A percentile compares a stretch with the other conserved stretches of the same genome.
Conservation (phyloP, 495 filamentous ascomycete genomes). For the Aspergillus avenaceus region DNA sequence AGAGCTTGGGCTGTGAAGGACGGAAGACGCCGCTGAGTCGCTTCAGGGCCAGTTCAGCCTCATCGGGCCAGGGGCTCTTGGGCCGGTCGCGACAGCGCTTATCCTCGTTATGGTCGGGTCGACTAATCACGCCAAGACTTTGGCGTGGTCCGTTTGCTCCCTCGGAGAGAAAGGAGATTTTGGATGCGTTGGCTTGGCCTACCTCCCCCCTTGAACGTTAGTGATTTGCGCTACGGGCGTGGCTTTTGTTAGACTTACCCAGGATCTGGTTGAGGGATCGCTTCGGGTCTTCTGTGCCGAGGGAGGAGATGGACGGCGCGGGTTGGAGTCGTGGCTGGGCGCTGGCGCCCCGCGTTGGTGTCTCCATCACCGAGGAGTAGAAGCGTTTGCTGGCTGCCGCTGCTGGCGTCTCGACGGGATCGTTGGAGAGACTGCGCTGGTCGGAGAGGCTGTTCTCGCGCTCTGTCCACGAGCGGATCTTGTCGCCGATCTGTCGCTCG, state of each 20-base stretch:
- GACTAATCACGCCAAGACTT: conserved; percentile 17
- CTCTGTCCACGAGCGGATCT: background rate
- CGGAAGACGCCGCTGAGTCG: background rate
- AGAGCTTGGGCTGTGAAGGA: too few species aligned
- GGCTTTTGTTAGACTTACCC: too few species aligned
- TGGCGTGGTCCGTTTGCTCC: conserved; percentile 6
- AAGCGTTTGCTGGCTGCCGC: conserved; percentile 1
- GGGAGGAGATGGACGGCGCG: conserved; percentile 15
- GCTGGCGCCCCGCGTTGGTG: conserved; percentile 1
- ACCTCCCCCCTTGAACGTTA: background rate
- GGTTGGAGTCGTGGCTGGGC: conserved; percentile 6
- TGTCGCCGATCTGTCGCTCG: background rate
- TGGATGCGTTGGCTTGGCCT: conserved; percentile 6
- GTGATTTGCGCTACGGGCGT: too few species aligned
- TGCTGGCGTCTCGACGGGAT: background rate
- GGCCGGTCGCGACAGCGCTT: background rate
- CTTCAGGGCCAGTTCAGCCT: background rate
- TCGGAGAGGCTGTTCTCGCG: background rate
- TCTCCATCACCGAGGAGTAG: background rate
- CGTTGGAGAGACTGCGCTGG: background rate
- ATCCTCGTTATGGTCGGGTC: conserved; percentile 8
- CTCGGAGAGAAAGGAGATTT: conserved; percentile 9
- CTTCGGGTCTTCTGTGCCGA: conserved; percentile 8
- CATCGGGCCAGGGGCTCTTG: background rate
- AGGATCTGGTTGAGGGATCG: conserved; percentile 8